Percentiles rank a stretch among this genome's conserved stretches.
Evolutionary conservation across 495 filamentous ascomycete species (phyloP).

Genomic region (Neurospora intermedia): DNA sequence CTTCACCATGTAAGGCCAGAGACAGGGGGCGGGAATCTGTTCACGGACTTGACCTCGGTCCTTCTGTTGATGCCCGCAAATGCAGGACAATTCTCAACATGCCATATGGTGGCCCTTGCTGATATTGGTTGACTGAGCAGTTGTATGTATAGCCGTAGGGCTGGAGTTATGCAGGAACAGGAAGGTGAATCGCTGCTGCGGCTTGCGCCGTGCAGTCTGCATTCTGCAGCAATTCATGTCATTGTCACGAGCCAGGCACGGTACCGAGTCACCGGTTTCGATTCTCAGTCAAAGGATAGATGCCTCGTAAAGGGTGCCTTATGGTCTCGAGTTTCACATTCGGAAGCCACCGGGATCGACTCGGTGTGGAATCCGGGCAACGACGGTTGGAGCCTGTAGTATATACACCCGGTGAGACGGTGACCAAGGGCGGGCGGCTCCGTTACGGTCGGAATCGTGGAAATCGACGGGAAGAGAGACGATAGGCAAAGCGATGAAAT

Average conservation of each 20-base stretch:
- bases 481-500: neutral
- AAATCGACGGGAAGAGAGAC: neutral
- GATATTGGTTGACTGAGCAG: neutral
- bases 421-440: neutral
- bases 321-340: slow-evolving; percentile 6
- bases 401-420: neutral
- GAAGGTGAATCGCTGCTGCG: neutral
- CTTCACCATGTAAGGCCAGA: neutral
- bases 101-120: neutral
- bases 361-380: neutral
- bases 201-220: neutral
- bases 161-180: neutral
- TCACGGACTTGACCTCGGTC: neutral
- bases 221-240: neutral
- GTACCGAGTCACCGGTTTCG: neutral
- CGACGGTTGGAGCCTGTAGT: neutral
- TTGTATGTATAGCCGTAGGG: neutral
- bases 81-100: neutral
- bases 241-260: neutral
- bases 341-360: neutral
- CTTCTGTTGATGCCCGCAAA: neutral
- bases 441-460: neutral
- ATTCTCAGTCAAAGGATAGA: neutral
- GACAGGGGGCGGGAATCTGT: neutral
- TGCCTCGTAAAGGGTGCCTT: neutral